Base-by-base conservation (phyloP, 1,139 yeast species). In the Protomyces gravidus region DNA sequence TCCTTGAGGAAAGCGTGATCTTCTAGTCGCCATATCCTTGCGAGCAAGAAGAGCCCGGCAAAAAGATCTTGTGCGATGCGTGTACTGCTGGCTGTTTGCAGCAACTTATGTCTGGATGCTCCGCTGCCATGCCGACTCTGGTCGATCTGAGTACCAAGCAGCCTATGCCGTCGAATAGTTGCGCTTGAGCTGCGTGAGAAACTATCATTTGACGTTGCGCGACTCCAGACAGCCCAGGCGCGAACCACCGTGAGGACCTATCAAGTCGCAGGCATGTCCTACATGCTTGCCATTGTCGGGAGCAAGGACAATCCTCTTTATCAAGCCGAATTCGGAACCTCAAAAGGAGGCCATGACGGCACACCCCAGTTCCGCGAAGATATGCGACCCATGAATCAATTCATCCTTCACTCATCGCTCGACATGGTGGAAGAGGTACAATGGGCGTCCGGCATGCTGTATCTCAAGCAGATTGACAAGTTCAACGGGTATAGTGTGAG, bases 381-480 rank as follows among this genome's bases (percentile, higher is more conserved):
- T 21, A 59, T 27, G 33, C 55, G 59, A 1, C 60, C 84, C 61
- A 81, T 88, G 70, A 80, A 80, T 67, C 97, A 90, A 69, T 74
- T 89, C 69, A 84, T 94, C 36, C 80, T 92, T 42, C 95, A 92
- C 70, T 81, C 96, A 0, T 82, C 97, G 2, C 74, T 94, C 45
- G 99, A 92, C 70, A 77, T 92, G 21, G 84, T 94, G 1, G 97
- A 92, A 66, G 96, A 89, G 66, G 75, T 82, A 2, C 97, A 89
- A 68, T 90, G 96, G 95, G 76, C 82, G 13, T 46, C 36, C 9
- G 26, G 36, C 40, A 46, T 36, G 28, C 55, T 67, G 69, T 80
- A 87, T 68, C 74, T 89, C 64, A 92, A 92, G 51, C 81, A 82
- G 55, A 81, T 92, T 17, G 98, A 92, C 73, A 83, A 85, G 50